Evolutionary conservation across 352 stramenopile species (phyloP).

Genomic region (Pythium dissimile): DNA sequence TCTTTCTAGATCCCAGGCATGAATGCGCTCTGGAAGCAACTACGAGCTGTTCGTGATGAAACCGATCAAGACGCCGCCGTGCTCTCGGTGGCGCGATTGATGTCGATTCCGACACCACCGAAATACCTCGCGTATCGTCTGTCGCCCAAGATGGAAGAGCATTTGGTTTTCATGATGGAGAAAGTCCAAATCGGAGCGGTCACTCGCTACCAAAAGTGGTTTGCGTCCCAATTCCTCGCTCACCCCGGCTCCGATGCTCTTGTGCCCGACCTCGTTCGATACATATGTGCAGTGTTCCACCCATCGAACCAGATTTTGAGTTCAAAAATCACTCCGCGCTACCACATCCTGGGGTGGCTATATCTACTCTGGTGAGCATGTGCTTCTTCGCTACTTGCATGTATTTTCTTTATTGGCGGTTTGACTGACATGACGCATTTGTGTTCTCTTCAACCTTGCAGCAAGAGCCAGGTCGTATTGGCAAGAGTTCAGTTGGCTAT

Average conservation of each 20-base stretch:
- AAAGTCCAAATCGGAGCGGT: constrained; percentile 70
- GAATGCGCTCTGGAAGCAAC: constrained; percentile 77
- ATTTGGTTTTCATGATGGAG: constrained; percentile 87
- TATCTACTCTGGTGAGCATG: constrained; percentile 75
- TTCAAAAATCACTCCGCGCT: constrained; percentile 82
- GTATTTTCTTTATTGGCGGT: neutral
- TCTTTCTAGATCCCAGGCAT: constrained; percentile 67
- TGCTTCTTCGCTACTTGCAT: neutral
- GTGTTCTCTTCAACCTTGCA: constrained; percentile 21
- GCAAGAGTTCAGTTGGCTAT: constrained; percentile 79
- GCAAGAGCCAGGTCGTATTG: constrained; percentile 66
- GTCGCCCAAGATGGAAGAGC: constrained; percentile 84
- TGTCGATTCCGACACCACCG: constrained; percentile 63
- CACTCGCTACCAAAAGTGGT: constrained; percentile 86
- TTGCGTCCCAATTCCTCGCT: constrained; percentile 77
- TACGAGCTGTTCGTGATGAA: constrained; percentile 62
- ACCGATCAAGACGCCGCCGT: constrained; percentile 47
- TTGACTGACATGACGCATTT: neutral
- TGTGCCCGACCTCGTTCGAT: constrained; percentile 78
- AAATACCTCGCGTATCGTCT: constrained; percentile 79
- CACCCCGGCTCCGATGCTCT: constrained; percentile 59
- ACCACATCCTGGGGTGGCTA: constrained; percentile 85
- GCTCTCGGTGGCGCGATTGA: constrained; percentile 69
- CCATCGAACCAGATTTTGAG: constrained; percentile 78
- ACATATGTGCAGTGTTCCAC: constrained; percentile 82